phyloP scores from a whole-genome alignment of 2,329 filamentous ascomycete genomes.

The Curvularia eragrostidis region DNA sequence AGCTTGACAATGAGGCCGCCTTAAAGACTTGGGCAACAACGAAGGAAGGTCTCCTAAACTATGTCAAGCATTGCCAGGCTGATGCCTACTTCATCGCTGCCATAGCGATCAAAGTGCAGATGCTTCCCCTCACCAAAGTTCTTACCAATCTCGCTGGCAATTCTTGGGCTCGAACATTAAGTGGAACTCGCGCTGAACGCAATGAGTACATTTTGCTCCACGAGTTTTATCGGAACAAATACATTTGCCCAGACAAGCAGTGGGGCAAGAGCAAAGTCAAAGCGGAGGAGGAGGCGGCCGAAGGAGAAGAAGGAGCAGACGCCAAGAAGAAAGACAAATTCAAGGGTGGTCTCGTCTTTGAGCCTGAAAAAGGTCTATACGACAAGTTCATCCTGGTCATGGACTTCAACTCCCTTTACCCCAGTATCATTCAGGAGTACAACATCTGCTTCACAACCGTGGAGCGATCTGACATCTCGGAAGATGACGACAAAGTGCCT shows the following conservation, averaged over 20 bases:
- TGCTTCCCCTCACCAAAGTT: constrained; percentile 92
- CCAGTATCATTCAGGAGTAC: constrained; percentile 98
- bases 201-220: constrained; percentile 99
- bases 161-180: constrained; percentile 95
- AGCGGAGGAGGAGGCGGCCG: constrained; percentile 73
- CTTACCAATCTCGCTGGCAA: constrained; percentile 96
- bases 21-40: constrained; percentile 86
- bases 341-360: constrained; percentile 97
- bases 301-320: constrained; percentile 70
- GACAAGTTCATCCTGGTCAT: constrained; percentile 99
- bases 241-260: constrained; percentile 96
- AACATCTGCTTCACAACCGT: constrained; percentile 99
- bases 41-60: constrained; percentile 88
- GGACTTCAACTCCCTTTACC: constrained; percentile 99
- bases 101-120: constrained; percentile 84
- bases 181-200: constrained; percentile 92
- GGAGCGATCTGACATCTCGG: constrained; percentile 72
- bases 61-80: constrained; percentile 89
- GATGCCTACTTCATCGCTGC: constrained; percentile 97
- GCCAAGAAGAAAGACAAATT: constrained; percentile 99
- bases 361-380: constrained; percentile 95
- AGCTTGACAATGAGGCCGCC: constrained; percentile 87
- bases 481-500: constrained; percentile 87
- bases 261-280: constrained; percentile 77
- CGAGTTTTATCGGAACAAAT: constrained; percentile 95